These are phyloP conservation scores for Cunninghamia lanceolata DNA, from an alignment of 75 land plant genomes.

Conservation along the genomic window DNA sequence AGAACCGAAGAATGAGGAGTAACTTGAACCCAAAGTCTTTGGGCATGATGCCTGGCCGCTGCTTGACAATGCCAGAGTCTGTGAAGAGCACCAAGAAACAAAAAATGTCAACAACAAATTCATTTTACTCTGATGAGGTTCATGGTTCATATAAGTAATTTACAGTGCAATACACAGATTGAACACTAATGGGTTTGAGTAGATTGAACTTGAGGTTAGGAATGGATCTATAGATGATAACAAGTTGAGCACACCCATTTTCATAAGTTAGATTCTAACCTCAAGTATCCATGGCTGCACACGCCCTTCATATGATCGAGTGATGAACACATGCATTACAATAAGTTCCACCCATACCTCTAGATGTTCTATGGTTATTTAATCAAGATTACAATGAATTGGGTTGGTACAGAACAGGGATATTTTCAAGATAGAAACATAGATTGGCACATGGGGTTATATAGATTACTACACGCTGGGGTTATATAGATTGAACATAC, in stretches of 20 bases:
- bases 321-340: neutral
- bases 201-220: neutral
- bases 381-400: neutral
- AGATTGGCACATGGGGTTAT: neutral
- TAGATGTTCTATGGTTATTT: neutral
- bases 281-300: neutral
- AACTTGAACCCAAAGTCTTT: neutral
- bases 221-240: neutral
- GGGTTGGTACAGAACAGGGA: neutral
- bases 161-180: neutral
- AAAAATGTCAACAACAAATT: neutral
- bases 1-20: neutral
- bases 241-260: neutral
- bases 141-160: neutral
- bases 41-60: neutral
- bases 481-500: neutral
- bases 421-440: neutral
- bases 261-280: neutral
- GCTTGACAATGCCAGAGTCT: constrained; percentile 3
- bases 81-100: neutral
- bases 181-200: neutral
- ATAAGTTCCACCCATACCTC: neutral
- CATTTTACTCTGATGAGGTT: neutral
- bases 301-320: neutral
- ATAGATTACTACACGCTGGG: neutral